Percentiles rank a stretch among this genome's conserved stretches.
Evolutionary conservation across 441 rosid species (phyloP).

Genomic region (Biscutella auriculata): DNA sequence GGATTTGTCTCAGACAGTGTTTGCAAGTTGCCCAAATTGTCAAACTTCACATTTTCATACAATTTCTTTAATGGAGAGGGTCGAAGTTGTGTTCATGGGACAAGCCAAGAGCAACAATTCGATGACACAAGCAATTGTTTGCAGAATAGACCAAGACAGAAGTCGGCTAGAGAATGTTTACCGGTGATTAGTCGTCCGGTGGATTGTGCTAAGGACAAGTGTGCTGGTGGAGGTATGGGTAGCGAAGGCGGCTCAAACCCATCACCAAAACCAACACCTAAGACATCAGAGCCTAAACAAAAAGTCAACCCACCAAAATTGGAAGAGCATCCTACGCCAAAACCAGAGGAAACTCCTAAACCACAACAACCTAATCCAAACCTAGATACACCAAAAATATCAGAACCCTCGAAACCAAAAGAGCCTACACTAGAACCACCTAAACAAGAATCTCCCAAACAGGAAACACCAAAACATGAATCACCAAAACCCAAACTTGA

Average conservation of each 20-base stretch:
- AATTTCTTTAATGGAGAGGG: slow-evolving; percentile 54
- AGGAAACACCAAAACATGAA: slow-evolving; percentile 3
- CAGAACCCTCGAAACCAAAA: slow-evolving; percentile 13
- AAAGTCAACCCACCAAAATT: neutral
- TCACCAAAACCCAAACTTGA: neutral
- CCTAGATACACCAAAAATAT: slow-evolving; percentile 11
- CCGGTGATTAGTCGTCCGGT: slow-evolving; percentile 46
- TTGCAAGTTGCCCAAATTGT: slow-evolving; percentile 43
- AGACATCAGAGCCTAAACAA: slow-evolving; percentile 6
- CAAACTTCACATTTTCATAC: slow-evolving; percentile 41
- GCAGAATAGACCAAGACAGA: slow-evolving; percentile 41
- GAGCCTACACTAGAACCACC: slow-evolving; percentile 19
- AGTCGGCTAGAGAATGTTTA: slow-evolving; percentile 29
- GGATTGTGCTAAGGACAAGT: slow-evolving; percentile 59
- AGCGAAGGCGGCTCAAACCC: slow-evolving; percentile 15
- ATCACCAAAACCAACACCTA: slow-evolving; percentile 24
- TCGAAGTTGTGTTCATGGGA: slow-evolving; percentile 29
- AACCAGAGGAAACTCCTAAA: slow-evolving; percentile 19
- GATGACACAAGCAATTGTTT: slow-evolving; percentile 51
- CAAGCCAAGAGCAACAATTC: slow-evolving; percentile 24
- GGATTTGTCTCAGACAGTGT: slow-evolving; percentile 41
- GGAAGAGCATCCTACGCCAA: slow-evolving; percentile 16
- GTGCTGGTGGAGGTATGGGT: slow-evolving; percentile 28
- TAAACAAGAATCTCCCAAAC: slow-evolving; percentile 5
- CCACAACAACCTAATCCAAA: slow-evolving; percentile 15